Evolutionary conservation across 495 filamentous ascomycete genomes (phyloP).

Genomic region (Hypoxylon perforatum): DNA sequence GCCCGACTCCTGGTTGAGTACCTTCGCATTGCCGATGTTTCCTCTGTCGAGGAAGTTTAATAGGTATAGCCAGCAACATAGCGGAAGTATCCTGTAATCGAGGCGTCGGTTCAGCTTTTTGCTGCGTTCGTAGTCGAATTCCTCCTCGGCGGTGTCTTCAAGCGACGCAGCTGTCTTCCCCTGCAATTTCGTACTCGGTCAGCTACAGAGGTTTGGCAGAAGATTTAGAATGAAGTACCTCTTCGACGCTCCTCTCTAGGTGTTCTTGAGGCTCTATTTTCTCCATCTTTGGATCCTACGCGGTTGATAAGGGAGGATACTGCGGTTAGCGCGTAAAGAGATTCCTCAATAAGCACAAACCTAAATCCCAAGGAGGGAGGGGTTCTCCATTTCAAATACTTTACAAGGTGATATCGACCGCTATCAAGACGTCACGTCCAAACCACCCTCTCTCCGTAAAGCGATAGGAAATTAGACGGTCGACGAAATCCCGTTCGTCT

Average conservation of each 20-base stretch:
- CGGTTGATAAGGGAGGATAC: neutral
- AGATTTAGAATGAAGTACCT: neutral
- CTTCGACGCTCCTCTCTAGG: constrained; percentile 16
- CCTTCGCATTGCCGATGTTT: constrained; percentile 88
- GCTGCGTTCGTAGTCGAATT: constrained; percentile 26
- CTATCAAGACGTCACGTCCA: neutral
- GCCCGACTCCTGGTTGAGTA: constrained; percentile 50
- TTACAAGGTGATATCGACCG: neutral
- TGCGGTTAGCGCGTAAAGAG: neutral
- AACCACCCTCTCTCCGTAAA: neutral
- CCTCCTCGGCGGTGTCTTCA: constrained; percentile 8
- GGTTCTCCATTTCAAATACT: constrained; percentile 3
- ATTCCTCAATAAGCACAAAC: neutral
- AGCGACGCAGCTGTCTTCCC: constrained; percentile 4
- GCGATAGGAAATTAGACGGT: neutral
- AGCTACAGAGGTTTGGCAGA: neutral
- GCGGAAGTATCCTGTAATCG: constrained; percentile 50
- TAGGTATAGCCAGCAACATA: constrained; percentile 77
- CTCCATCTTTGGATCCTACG: constrained; percentile 12
- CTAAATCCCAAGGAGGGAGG: neutral
- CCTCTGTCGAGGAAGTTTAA: constrained; percentile 84
- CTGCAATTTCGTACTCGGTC: neutral
- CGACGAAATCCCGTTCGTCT: constrained; percentile 17
- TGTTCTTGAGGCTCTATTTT: constrained; percentile 26
- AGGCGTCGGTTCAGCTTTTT: constrained; percentile 28